These are phyloP conservation scores for Neopestalotiopsis rosae DNA, from an alignment of 2,329 filamentous ascomycete genomes.

Conservation along the genomic window DNA sequence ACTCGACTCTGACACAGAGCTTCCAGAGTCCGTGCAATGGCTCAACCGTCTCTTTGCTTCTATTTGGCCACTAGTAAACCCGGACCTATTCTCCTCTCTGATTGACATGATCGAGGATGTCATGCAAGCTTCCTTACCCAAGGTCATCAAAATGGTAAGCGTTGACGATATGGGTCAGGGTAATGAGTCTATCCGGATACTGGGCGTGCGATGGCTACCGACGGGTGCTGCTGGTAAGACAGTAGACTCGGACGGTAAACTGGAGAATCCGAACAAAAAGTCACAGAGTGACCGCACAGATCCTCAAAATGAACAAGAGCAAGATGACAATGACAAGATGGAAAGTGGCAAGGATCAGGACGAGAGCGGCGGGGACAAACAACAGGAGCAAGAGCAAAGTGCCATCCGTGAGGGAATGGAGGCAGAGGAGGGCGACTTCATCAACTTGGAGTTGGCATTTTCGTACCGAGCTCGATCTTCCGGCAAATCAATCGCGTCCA, in stretches of 20 bases:
- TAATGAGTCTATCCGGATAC: slow-evolving; percentile 71
- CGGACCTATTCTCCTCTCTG: slow-evolving; percentile 72
- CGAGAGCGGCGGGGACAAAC: slow-evolving; percentile 35
- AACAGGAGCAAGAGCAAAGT: slow-evolving; percentile 44
- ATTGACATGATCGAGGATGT: slow-evolving; percentile 78
- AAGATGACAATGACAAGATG: slow-evolving; percentile 29
- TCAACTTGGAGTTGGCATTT: slow-evolving; percentile 78
- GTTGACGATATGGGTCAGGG: slow-evolving; percentile 79
- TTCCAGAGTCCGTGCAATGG: slow-evolving; percentile 73
- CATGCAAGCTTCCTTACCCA: slow-evolving; percentile 78
- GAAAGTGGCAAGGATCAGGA: slow-evolving; percentile 37
- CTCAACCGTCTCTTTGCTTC: slow-evolving; percentile 71
- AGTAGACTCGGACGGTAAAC: slow-evolving; percentile 62
- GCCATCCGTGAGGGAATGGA: slow-evolving; percentile 66
- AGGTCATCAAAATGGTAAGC: slow-evolving; percentile 74
- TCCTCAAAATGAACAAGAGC: slow-evolving; percentile 38
- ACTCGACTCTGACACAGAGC: slow-evolving; percentile 47
- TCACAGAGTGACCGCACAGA: slow-evolving; percentile 55
- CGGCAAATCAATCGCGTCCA: slow-evolving; percentile 62
- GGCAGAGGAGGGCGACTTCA: slow-evolving; percentile 77
- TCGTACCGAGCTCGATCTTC: slow-evolving; percentile 71
- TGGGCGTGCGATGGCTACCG: slow-evolving; percentile 75
- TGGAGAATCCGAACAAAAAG: slow-evolving; percentile 50
- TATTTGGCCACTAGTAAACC: slow-evolving; percentile 78
- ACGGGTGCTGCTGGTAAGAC: slow-evolving; percentile 70